These are phyloP conservation scores for Punica granatum DNA, from an alignment of 345 rosid species.

Conservation along the genomic window DNA sequence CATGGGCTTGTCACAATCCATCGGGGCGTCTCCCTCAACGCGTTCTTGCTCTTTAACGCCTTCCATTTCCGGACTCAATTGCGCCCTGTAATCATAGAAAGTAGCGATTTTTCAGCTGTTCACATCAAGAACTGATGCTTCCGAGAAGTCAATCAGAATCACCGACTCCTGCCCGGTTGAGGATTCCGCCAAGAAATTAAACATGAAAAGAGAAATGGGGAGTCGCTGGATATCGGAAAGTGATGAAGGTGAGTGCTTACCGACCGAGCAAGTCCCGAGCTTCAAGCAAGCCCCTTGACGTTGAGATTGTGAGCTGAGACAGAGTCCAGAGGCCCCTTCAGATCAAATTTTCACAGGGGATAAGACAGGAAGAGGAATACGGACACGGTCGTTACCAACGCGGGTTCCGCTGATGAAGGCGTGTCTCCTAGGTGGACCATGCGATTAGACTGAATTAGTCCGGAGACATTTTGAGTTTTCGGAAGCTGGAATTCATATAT, in stretches of 20 bases:
- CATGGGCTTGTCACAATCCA: constrained; percentile 31
- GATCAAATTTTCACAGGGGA: not conserved
- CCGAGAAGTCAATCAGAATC: not conserved
- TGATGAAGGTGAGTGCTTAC: not conserved
- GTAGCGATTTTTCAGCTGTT: not conserved
- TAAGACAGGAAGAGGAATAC: not conserved
- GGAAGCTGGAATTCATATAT: too few relatives aligned
- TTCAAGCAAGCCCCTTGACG: not conserved
- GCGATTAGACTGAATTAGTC: too few relatives aligned
- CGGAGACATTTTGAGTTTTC: too few relatives aligned
- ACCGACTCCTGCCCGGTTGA: not conserved
- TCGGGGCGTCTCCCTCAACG: constrained; percentile 32
- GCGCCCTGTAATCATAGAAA: not conserved
- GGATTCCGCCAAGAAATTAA: not conserved
- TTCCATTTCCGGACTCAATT: constrained; percentile 20
- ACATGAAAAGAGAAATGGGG: not conserved
- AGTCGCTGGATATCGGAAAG: not conserved
- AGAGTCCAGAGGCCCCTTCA: not conserved
- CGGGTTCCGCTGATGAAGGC: too few relatives aligned
- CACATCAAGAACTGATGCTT: not conserved
- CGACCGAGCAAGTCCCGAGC: not conserved
- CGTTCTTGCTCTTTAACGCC: constrained; percentile 42
- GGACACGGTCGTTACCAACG: not conserved
- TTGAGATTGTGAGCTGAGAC: not conserved
- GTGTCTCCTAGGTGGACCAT: too few relatives aligned